A percentile compares a stretch with the other conserved stretches of the same genome.
Evolutionary conservation across 2,329 filamentous ascomycete genomes (phyloP).

Genomic region (Calcarisporium arbuscula): DNA sequence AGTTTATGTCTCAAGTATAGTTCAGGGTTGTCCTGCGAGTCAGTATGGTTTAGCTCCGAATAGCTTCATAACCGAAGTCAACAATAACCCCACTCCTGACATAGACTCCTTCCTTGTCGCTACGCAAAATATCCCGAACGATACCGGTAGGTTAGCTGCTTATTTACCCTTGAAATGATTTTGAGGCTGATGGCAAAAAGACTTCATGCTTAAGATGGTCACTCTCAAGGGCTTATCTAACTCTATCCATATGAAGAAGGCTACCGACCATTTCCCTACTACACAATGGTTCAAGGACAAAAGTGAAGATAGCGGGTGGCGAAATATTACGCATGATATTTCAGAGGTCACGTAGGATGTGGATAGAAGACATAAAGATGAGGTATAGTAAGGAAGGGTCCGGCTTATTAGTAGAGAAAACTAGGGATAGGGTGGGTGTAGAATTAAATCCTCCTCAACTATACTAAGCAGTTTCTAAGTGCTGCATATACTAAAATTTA

Average conservation of each 20-base stretch:
- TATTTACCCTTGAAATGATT: too few relatives aligned
- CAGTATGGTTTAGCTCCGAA: conserved; percentile 90
- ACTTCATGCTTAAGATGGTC: conserved; percentile 95
- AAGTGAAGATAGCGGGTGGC: conserved; percentile 54
- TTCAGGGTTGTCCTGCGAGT: conserved; percentile 74
- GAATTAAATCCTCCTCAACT: too few relatives aligned
- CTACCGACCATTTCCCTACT: conserved; percentile 86
- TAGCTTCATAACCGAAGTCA: conserved; percentile 96
- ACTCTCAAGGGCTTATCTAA: conserved; percentile 98
- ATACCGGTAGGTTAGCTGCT: conserved; percentile 60
- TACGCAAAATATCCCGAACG: conserved; percentile 84
- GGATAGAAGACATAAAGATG: too few relatives aligned
- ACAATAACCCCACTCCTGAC: conserved; percentile 77
- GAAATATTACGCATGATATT: conserved; percentile 55
- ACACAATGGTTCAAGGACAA: conserved; percentile 63
- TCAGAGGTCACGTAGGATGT: conserved; percentile 48
- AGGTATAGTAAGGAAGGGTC: too few relatives aligned
- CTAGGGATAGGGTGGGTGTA: too few relatives aligned
- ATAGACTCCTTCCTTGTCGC: conserved; percentile 73
- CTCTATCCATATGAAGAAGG: conserved; percentile 99
- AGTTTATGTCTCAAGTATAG: conserved; percentile 87
- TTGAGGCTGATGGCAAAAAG: too few relatives aligned
- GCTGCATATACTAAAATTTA: too few relatives aligned
- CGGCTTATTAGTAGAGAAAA: too few relatives aligned
- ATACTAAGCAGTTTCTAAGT: too few relatives aligned